phyloP scores from a whole-genome alignment of 2,329 filamentous ascomycete species.

The Penicillium verrucosum region DNA sequence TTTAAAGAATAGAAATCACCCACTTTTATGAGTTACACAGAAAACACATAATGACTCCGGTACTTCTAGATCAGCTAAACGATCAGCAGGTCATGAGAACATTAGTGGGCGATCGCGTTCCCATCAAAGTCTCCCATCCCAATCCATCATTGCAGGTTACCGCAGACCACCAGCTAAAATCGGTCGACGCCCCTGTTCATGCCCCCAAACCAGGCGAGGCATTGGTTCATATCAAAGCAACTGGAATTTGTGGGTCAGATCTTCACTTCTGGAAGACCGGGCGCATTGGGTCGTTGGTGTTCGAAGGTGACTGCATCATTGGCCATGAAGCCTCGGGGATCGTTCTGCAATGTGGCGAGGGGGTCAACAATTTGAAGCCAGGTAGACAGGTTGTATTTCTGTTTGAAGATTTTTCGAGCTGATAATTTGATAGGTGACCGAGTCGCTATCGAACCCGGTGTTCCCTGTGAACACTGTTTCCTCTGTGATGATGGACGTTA shows the following conservation, averaged over 20 bases:
- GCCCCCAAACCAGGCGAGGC: slow-evolving; percentile 55
- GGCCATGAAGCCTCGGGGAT: slow-evolving; percentile 64
- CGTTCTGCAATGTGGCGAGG: slow-evolving; percentile 56
- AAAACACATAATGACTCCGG: slow-evolving; percentile 12
- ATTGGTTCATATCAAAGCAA: slow-evolving; percentile 60
- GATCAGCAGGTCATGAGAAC: slow-evolving; percentile 5
- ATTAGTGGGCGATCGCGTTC: background rate
- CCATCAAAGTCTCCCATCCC: slow-evolving; percentile 17
- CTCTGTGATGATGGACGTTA: slow-evolving; percentile 60
- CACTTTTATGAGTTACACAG: background rate
- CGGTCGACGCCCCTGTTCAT: slow-evolving; percentile 56
- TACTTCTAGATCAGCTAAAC: slow-evolving; percentile 11
- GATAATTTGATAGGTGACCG: slow-evolving; percentile 50
- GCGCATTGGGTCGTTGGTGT: slow-evolving; percentile 59
- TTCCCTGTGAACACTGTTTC: slow-evolving; percentile 61
- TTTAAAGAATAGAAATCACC: background rate
- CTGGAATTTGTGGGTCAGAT: slow-evolving; percentile 66
- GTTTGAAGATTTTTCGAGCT: background rate
- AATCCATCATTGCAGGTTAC: slow-evolving; percentile 61
- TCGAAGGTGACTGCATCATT: slow-evolving; percentile 62
- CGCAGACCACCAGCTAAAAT: slow-evolving; percentile 57
- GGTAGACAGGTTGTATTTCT: slow-evolving; percentile 25
- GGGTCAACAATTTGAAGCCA: slow-evolving; percentile 51
- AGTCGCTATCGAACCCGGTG: slow-evolving; percentile 65
- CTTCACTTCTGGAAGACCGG: slow-evolving; percentile 68